These are phyloP conservation scores for Dittrichia graveolens DNA, from an alignment of 129 eudicot genomes.

Conservation along the genomic window DNA sequence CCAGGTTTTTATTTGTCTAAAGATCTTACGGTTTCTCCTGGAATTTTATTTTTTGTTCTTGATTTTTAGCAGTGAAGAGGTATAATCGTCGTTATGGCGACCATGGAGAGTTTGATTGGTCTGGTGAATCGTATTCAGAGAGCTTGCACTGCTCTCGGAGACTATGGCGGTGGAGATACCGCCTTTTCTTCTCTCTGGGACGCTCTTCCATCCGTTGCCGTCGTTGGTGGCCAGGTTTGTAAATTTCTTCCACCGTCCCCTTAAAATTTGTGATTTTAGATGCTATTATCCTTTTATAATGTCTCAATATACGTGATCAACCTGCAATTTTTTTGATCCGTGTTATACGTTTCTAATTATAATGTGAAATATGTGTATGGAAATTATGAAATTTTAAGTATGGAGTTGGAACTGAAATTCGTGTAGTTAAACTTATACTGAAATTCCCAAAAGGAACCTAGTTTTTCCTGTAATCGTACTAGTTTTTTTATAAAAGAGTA, in stretches of 20 bases:
- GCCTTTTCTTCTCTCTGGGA: slow-evolving; percentile 90
- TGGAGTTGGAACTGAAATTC: background rate
- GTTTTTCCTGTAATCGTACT: no score
- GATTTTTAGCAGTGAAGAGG: slow-evolving; percentile 11
- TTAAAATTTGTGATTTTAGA: background rate
- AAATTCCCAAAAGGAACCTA: no score
- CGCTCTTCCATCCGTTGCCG: slow-evolving; percentile 93
- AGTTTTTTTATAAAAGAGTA: no score
- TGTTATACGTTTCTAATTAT: slow-evolving; percentile 4
- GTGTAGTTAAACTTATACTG: background rate
- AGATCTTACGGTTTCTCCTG: background rate
- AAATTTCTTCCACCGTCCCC: background rate
- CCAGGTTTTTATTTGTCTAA: background rate
- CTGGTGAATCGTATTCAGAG: slow-evolving; percentile 77
- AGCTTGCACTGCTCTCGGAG: slow-evolving; percentile 88
- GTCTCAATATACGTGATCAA: background rate
- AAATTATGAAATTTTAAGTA: no score
- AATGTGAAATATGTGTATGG: background rate
- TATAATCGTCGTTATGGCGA: slow-evolving; percentile 54
- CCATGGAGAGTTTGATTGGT: slow-evolving; percentile 89
- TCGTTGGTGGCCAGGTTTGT: slow-evolving; percentile 88
- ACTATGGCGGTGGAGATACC: slow-evolving; percentile 69
- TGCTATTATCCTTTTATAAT: slow-evolving; percentile 18
- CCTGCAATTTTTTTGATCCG: background rate
- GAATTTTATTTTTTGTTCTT: slow-evolving; percentile 14